phyloP scores from a whole-genome alignment of 2,329 filamentous ascomycete species.

The Leptographium galeiforme region DNA sequence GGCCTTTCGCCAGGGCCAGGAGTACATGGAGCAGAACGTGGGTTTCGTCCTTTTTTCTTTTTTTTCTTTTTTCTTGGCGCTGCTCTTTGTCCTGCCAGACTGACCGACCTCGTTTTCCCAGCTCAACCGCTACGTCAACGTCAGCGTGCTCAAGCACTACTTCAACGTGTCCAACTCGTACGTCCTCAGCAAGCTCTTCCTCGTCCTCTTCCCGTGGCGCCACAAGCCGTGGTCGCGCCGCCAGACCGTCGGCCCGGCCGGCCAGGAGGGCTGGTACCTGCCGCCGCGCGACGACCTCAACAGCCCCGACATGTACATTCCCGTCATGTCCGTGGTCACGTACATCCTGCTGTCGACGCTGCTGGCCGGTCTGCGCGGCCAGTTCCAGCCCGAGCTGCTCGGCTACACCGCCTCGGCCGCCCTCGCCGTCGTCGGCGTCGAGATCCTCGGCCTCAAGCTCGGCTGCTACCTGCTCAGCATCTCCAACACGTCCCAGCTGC shows the following conservation, averaged over 20 bases:
- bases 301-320: constrained; percentile 98
- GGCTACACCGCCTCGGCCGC: constrained; percentile 80
- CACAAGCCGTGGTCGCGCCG: constrained; percentile 96
- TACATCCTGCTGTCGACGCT: constrained; percentile 92
- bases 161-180: constrained; percentile 99
- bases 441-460: constrained; percentile 81
- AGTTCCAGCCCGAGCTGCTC: constrained; percentile 87
- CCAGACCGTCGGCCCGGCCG: constrained; percentile 57
- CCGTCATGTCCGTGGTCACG: constrained; percentile 92
- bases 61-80: background rate
- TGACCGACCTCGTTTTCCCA: no score
- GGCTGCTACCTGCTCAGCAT: constrained; percentile 91
- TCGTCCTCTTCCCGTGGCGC: constrained; percentile 94
- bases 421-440: constrained; percentile 68
- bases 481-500: constrained; percentile 81
- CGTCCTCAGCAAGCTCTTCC: constrained; percentile 80
- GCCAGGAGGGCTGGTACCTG: constrained; percentile 66
- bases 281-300: constrained; percentile 93
- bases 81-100: no score
- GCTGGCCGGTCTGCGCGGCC: constrained; percentile 74
- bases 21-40: constrained; percentile 95
- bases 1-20: constrained; percentile 80
- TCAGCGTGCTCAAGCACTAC: constrained; percentile 88
- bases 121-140: constrained; percentile 71
- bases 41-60: background rate